Base-by-base conservation (phyloP, 331 rosid genomes). In the Dryas integrifolia region DNA sequence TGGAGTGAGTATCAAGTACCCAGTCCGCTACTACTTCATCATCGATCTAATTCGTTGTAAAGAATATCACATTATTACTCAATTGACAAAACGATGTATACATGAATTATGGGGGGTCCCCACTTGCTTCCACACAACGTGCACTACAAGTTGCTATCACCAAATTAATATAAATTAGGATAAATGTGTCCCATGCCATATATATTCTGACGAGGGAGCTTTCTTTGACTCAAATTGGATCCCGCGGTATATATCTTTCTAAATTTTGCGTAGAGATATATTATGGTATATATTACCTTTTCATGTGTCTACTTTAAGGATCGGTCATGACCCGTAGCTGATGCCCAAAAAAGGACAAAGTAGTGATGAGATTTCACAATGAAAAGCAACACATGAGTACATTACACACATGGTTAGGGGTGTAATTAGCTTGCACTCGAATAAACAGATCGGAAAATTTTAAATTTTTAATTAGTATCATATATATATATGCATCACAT, bases 1-100 rank as follows among this genome's bases (percentile, higher is more conserved):
- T 59, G 79, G 83, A 78, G 85, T 81, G 88, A 70, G 76, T 58
- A 44, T 79, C 77, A 57, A 80, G 86, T 79, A 72, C 76, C 38
- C 55, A 53, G 49, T 30, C 35, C 35, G 2, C 2, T 30, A 30
- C 35, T 30, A 30, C 35, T 30, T 30, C 35, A 30, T 30, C 35
- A 30, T 30, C 24, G 24, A 21, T 21, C 35, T 30, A 30, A 30
- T 30, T 30, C 35, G 0, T 30, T 30, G 35, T 30, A 30, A 30
- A 30, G 35, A 30, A 30, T 30, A 30, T 30, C 35, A 30, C 35
- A 30, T 30, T 30, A 30, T 30, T 53, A 14, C 73, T 53, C 44
- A 39, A 52, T 16, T 5, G 41, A 12, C 43, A 11, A 58, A 58
- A 58, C 63, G 48, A 26, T 9, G 1, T 44, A 14, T 15, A 21